These are phyloP conservation scores for Tillandsia fasciculata DNA, from an alignment of 176 grass and related monocot genomes.

Conservation along the genomic window DNA sequence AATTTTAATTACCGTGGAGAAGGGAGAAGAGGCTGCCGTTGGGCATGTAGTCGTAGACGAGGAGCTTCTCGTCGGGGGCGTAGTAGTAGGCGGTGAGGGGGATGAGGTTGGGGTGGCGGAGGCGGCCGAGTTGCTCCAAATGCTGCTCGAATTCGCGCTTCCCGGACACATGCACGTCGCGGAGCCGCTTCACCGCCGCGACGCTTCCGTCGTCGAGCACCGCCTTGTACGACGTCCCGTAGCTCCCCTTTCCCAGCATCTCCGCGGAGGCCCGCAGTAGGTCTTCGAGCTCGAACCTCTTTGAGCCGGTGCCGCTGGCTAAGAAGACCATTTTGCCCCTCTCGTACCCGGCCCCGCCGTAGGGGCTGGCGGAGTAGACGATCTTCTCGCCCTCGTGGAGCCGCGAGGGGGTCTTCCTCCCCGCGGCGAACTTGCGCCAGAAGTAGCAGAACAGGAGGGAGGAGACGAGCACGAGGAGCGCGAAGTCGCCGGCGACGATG, in stretches of 20 bases:
- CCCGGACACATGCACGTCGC: slow-evolving; percentile 39
- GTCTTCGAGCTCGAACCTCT: slow-evolving; percentile 82
- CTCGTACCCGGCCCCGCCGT: slow-evolving; percentile 48
- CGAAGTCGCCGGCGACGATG: slow-evolving; percentile 77
- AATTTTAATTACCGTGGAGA: slow-evolving; percentile 50
- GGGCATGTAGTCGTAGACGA: slow-evolving; percentile 97
- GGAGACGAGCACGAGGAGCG: slow-evolving; percentile 63
- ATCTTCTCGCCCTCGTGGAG: slow-evolving; percentile 91
- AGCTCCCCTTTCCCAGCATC: slow-evolving; percentile 91
- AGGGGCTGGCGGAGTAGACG: slow-evolving; percentile 93
- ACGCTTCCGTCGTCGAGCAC: slow-evolving; percentile 79
- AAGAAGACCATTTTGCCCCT: slow-evolving; percentile 84
- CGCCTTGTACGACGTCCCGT: slow-evolving; percentile 79
- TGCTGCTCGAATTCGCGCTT: slow-evolving; percentile 92
- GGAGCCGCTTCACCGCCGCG: slow-evolving; percentile 78
- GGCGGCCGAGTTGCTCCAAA: slow-evolving; percentile 53
- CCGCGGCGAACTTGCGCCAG: slow-evolving; percentile 66
- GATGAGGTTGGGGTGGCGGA: slow-evolving; percentile 73
- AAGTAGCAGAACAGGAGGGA: slow-evolving; percentile 88
- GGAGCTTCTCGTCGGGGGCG: slow-evolving; percentile 92
- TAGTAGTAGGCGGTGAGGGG: slow-evolving; percentile 83
- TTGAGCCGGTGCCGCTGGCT: slow-evolving; percentile 26
- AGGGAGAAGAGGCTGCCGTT: slow-evolving; percentile 81
- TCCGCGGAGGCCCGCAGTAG: slow-evolving; percentile 88
- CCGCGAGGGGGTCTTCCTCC: slow-evolving; percentile 28